phyloP scores from a whole-genome alignment of 2,329 filamentous ascomycete species.

The Chaetomium olivaceum region DNA sequence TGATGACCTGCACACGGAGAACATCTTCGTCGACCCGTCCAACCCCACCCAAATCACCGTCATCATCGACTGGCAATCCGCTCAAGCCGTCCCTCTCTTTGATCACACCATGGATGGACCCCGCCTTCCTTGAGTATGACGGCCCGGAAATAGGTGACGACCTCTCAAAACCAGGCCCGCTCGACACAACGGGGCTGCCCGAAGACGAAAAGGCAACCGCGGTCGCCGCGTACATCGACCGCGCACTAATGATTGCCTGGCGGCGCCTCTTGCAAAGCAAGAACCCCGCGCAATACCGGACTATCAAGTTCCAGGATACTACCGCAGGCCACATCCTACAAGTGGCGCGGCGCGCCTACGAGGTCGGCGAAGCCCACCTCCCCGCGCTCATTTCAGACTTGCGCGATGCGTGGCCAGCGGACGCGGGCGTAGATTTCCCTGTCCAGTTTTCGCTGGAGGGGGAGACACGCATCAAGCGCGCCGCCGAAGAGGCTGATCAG shows the following conservation, averaged over 20 bases:
- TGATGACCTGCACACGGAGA: constrained; percentile 7
- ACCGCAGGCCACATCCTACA: constrained; percentile 1
- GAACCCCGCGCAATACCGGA: not conserved
- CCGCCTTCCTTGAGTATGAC: constrained; percentile 1
- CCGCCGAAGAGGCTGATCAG: not conserved
- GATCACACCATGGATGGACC: not conserved
- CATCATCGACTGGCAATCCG: constrained; percentile 13
- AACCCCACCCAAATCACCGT: constrained; percentile 6
- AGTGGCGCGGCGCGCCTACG: constrained; percentile 8
- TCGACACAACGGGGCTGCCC: constrained; percentile 6
- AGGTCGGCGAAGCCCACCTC: constrained; percentile 7
- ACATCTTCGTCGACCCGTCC: constrained; percentile 10
- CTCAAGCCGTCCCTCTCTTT: constrained; percentile 4
- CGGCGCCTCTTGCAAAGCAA: not conserved
- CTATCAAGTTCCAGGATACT: not conserved
- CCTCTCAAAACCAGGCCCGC: not conserved
- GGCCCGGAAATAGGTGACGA: not conserved
- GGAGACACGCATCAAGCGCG: not conserved
- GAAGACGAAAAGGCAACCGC: not conserved
- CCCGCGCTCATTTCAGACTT: not conserved
- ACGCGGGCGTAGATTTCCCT: not conserved
- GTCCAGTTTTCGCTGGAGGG: not conserved
- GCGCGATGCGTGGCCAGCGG: not conserved
- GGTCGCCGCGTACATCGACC: not conserved
- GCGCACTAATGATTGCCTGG: constrained; percentile 10